phyloP scores from a whole-genome alignment of 352 stramenopile species.

The Globisporangium splendens region DNA sequence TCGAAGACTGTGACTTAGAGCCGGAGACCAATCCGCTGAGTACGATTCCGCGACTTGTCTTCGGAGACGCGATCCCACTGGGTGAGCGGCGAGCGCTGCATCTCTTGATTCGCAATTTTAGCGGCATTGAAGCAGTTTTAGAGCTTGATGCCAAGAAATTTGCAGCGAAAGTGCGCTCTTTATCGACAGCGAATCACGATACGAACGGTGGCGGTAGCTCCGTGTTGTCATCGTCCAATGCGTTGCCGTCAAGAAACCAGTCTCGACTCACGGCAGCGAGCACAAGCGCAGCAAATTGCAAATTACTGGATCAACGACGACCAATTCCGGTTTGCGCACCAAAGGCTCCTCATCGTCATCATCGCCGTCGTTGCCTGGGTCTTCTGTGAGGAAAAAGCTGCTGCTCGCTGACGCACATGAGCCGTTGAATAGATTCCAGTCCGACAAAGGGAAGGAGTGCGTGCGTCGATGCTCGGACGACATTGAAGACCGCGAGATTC shows the following conservation, averaged over 20 bases:
- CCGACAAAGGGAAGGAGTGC: slow-evolving; percentile 40
- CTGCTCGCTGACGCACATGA: slow-evolving; percentile 45
- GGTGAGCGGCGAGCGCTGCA: slow-evolving; percentile 42
- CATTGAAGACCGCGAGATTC: slow-evolving; percentile 39
- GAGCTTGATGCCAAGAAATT: slow-evolving; percentile 64
- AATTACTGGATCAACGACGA: background rate
- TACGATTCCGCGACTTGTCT: slow-evolving; percentile 46
- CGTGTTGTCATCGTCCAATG: background rate
- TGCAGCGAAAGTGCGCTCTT: slow-evolving; percentile 8
- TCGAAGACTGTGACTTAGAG: slow-evolving; percentile 45
- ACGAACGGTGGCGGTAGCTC: background rate
- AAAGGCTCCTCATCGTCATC: background rate
- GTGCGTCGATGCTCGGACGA: slow-evolving; percentile 34
- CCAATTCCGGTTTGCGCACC: background rate
- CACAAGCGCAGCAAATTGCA: background rate
- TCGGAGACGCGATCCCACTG: slow-evolving; percentile 59
- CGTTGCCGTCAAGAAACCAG: background rate
- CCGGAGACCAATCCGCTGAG: slow-evolving; percentile 33
- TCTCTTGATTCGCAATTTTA: slow-evolving; percentile 74
- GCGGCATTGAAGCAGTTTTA: slow-evolving; percentile 63
- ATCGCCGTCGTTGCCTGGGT: background rate
- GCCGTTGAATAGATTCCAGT: slow-evolving; percentile 48
- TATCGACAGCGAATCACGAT: background rate
- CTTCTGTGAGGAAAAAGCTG: slow-evolving; percentile 15
- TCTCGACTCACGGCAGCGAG: background rate